phyloP scores from a whole-genome alignment of 2,329 filamentous ascomycete species.

The Dactylonectria estremocensis region DNA sequence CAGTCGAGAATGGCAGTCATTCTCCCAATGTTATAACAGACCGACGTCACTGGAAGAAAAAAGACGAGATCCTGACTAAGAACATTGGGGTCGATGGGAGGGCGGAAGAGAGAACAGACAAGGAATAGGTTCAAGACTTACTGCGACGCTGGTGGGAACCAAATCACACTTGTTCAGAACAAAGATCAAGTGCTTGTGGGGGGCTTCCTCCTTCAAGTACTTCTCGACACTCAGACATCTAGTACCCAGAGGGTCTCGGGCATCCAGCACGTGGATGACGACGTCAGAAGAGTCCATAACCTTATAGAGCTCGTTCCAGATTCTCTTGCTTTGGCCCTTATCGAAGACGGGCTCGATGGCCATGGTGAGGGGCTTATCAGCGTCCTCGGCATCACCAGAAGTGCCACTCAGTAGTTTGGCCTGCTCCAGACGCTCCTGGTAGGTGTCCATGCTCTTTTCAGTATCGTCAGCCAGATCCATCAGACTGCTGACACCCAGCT shows the following conservation, averaged over 20 bases:
- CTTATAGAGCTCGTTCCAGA: constrained; percentile 97
- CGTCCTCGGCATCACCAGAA: constrained; percentile 67
- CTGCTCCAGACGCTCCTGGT: constrained; percentile 85
- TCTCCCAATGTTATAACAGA: constrained; percentile 99
- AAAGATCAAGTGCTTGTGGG: constrained; percentile 88
- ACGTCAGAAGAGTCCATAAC: constrained; percentile 97
- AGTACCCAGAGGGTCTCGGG: constrained; percentile 90
- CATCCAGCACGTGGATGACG: constrained; percentile 94
- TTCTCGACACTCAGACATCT: constrained; percentile 86
- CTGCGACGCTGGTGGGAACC: constrained; percentile 91
- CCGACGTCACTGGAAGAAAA: constrained; percentile 81
- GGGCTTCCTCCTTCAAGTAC: constrained; percentile 92
- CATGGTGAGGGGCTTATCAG: constrained; percentile 63
- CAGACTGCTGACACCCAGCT: constrained; percentile 86
- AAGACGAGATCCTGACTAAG: constrained; percentile 88
- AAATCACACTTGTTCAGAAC: constrained; percentile 75
- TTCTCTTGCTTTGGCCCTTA: constrained; percentile 95
- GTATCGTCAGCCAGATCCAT: constrained; percentile 86
- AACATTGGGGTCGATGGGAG: constrained; percentile 71
- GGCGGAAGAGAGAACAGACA: constrained; percentile 49
- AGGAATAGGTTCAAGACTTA: constrained; percentile 73
- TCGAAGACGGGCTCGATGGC: constrained; percentile 90
- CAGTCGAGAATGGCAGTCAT: constrained; percentile 70
- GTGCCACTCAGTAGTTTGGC: constrained; percentile 82
- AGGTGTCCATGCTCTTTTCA: constrained; percentile 84